A percentile compares a stretch with the other conserved stretches of the same genome.
Conservation (phyloP, 2,329 filamentous ascomycete species). For the Paraphaeosphaeria sporulosa region DNA sequence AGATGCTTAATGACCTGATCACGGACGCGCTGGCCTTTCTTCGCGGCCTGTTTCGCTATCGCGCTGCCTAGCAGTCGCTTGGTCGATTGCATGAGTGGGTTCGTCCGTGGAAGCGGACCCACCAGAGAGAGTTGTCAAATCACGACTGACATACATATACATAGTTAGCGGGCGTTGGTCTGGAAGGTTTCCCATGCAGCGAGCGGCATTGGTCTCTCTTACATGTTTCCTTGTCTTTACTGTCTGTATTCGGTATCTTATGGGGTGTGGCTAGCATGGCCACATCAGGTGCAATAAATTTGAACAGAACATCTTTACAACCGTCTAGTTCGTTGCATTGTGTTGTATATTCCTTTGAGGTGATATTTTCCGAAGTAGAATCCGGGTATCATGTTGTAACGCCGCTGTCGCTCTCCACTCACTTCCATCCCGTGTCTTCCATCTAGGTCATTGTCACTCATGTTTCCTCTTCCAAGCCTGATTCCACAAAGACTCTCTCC, state of each 20-base stretch:
- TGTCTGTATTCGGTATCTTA: conserved; percentile 48
- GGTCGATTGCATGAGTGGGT: conserved; percentile 10
- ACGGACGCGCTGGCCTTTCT: conserved; percentile 35
- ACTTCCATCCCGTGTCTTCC: not conserved
- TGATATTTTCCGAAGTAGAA: not conserved
- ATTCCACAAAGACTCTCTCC: not conserved
- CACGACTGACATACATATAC: conserved; percentile 26
- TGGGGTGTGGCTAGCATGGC: conserved; percentile 14
- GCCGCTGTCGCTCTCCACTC: not conserved
- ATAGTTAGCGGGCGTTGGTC: conserved; percentile 33
- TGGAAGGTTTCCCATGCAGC: conserved; percentile 23
- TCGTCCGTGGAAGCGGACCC: conserved; percentile 14
- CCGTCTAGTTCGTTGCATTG: not conserved
- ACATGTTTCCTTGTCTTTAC: conserved; percentile 34
- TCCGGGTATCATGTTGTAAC: conserved; percentile 6
- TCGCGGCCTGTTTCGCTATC: conserved; percentile 19
- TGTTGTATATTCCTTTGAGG: not conserved
- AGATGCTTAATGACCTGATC: conserved; percentile 50
- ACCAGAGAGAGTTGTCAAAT: conserved; percentile 15
- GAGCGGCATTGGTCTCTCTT: conserved; percentile 24
- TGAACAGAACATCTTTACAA: conserved; percentile 12
- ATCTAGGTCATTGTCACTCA: not conserved
- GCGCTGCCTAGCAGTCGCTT: conserved; percentile 14
- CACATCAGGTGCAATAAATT: conserved; percentile 22
- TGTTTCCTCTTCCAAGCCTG: not conserved